Evolutionary conservation across 345 rosid genomes (phyloP).

Genomic region (Salix caprea): DNA sequence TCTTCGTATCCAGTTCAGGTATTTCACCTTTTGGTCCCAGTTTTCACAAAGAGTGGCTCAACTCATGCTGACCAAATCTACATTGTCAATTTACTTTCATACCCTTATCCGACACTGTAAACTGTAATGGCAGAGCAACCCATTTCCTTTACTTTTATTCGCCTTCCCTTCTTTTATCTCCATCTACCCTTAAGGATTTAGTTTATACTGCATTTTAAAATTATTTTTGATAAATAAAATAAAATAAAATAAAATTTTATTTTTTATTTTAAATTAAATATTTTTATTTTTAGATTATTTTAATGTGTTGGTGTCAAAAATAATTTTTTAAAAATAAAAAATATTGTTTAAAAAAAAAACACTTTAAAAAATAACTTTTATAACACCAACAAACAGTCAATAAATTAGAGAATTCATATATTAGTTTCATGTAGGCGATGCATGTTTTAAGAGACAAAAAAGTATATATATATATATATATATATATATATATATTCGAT

Average conservation of each 20-base stretch:
- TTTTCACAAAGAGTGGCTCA: slow-evolving; percentile 29
- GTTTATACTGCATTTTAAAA: no score
- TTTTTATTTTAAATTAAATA: no score
- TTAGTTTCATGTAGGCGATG: neutral
- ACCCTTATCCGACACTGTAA: neutral
- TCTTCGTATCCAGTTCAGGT: slow-evolving; percentile 6
- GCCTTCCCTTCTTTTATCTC: neutral
- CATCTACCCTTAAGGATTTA: neutral
- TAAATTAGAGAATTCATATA: neutral
- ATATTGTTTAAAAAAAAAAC: no score
- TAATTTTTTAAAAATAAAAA: no score
- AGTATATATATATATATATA: neutral
- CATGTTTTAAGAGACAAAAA: neutral
- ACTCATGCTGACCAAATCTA: slow-evolving; percentile 28
- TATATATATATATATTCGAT: no score
- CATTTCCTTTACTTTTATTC: neutral
- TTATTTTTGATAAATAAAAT: no score
- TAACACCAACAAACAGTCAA: no score
- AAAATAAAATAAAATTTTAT: no score
- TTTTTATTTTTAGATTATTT: no score
- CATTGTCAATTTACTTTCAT: neutral
- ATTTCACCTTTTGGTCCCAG: slow-evolving; percentile 2
- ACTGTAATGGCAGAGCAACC: neutral
- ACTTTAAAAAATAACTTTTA: no score
- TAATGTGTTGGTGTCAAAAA: no score